Percentiles rank a stretch among this genome's conserved stretches.
Evolutionary conservation across 2,329 filamentous ascomycete genomes (phyloP).

Genomic region (Penicillium sp.): DNA sequence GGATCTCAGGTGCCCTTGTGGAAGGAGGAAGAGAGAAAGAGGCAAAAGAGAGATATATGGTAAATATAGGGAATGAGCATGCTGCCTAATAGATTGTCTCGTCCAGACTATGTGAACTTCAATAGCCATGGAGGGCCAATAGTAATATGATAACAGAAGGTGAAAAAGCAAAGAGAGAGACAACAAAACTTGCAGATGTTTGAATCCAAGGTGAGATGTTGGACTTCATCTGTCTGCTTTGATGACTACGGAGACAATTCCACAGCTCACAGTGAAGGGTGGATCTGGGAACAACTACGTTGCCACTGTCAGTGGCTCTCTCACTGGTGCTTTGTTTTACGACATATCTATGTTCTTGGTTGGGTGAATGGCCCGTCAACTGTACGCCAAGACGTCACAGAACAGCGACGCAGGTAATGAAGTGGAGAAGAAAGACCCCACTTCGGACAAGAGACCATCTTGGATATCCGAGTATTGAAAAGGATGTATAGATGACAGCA

Average conservation of each 20-base stretch:
- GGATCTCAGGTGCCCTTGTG: too few relatives aligned
- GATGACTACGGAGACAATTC: slow-evolving; percentile 35
- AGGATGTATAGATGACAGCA: background rate
- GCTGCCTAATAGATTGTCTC: too few relatives aligned
- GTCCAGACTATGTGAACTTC: too few relatives aligned
- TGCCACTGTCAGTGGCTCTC: slow-evolving; percentile 32
- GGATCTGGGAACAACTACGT: slow-evolving; percentile 38
- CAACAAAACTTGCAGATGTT: too few relatives aligned
- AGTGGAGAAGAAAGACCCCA: slow-evolving; percentile 18
- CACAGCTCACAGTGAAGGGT: slow-evolving; percentile 30
- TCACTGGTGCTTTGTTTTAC: slow-evolving; percentile 35
- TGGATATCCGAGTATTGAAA: too few relatives aligned
- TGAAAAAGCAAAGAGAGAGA: too few relatives aligned
- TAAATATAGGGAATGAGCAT: too few relatives aligned
- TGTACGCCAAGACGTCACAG: slow-evolving; percentile 44
- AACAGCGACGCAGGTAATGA: slow-evolving; percentile 30
- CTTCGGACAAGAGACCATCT: slow-evolving; percentile 11
- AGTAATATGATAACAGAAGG: too few relatives aligned
- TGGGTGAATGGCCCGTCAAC: too few relatives aligned
- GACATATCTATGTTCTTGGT: slow-evolving; percentile 39
- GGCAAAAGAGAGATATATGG: too few relatives aligned
- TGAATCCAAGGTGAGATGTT: slow-evolving; percentile 38
- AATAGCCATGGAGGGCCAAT: too few relatives aligned
- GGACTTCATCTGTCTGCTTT: slow-evolving; percentile 33
- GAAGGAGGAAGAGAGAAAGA: too few relatives aligned